phyloP scores from a whole-genome alignment of 2,329 filamentous ascomycete species.

The Sarocladium kiliense region DNA sequence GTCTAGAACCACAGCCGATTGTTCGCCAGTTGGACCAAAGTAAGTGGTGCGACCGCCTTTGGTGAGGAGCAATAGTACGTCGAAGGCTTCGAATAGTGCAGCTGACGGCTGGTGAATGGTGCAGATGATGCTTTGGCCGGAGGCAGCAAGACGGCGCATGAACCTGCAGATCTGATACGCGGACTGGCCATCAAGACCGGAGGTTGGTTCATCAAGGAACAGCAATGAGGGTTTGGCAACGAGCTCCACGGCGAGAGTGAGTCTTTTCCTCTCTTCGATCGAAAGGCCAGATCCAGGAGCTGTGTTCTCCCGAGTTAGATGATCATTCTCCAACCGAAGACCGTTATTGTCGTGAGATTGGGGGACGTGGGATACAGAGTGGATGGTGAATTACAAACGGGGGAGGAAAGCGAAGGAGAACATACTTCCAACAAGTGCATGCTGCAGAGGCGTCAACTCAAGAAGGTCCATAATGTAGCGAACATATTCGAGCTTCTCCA shows the following conservation, averaged over 20 bases:
- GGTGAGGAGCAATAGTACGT: conserved; percentile 52
- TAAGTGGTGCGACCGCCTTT: conserved; percentile 56
- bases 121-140: conserved; percentile 20
- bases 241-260: conserved; percentile 73
- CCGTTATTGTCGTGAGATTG: too few relatives aligned
- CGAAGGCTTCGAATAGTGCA: conserved; percentile 40
- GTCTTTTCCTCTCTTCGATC: conserved; percentile 43
- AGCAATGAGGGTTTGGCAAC: conserved; percentile 68
- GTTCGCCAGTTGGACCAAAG: conserved; percentile 53
- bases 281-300: conserved; percentile 44
- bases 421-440: not conserved
- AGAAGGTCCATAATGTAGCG: conserved; percentile 61
- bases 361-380: conserved; percentile 60
- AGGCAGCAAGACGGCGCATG: conserved; percentile 52
- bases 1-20: conserved; percentile 43
- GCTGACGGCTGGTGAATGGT: conserved; percentile 42
- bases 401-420: not conserved
- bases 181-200: conserved; percentile 69
- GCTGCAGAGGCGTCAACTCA: conserved; percentile 44
- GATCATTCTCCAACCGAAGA: too few relatives aligned
- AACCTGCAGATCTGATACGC: conserved; percentile 70
- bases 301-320: conserved; percentile 29
- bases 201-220: conserved; percentile 75
- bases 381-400: not conserved
- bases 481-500: conserved; percentile 63